These are phyloP conservation scores for Theobroma grandiflorum DNA, from an alignment of 441 rosid genomes.

Conservation along the genomic window DNA sequence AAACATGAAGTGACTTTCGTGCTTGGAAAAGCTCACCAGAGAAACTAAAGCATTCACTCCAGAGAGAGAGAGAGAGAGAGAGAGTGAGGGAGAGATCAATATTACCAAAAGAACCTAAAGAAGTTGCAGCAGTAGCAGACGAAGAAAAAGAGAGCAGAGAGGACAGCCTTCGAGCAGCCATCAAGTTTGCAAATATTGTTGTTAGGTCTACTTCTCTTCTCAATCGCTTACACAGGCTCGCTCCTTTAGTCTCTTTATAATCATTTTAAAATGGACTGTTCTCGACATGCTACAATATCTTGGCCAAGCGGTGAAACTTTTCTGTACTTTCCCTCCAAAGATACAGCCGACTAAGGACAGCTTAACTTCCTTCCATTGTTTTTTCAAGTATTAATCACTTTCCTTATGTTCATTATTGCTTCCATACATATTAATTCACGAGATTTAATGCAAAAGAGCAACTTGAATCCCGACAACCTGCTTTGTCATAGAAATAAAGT, in stretches of 20 bases:
- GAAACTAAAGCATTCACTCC: background rate
- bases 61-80: slow-evolving; percentile 4
- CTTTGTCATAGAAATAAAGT: too few species aligned
- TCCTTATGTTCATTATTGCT: too few species aligned
- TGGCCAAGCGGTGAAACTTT: too few species aligned
- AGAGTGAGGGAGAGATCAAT: background rate
- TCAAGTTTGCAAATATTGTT: background rate
- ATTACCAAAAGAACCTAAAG: slow-evolving; percentile 20
- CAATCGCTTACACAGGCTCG: background rate
- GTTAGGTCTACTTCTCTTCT: background rate
- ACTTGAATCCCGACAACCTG: too few species aligned
- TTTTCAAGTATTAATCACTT: background rate
- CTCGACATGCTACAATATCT: too few species aligned
- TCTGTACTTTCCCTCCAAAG: background rate
- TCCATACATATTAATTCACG: too few species aligned
- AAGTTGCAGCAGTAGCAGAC: background rate
- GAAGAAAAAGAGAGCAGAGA: slow-evolving; percentile 21
- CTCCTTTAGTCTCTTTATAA: background rate
- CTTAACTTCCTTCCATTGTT: background rate
- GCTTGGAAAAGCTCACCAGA: background rate
- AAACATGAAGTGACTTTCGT: background rate
- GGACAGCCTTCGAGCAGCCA: slow-evolving; percentile 28
- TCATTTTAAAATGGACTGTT: background rate
- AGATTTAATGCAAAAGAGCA: too few species aligned
- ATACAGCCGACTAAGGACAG: background rate